Conservation (phyloP, 139 green algal genomes). For the Choricystis sp. region DNA sequence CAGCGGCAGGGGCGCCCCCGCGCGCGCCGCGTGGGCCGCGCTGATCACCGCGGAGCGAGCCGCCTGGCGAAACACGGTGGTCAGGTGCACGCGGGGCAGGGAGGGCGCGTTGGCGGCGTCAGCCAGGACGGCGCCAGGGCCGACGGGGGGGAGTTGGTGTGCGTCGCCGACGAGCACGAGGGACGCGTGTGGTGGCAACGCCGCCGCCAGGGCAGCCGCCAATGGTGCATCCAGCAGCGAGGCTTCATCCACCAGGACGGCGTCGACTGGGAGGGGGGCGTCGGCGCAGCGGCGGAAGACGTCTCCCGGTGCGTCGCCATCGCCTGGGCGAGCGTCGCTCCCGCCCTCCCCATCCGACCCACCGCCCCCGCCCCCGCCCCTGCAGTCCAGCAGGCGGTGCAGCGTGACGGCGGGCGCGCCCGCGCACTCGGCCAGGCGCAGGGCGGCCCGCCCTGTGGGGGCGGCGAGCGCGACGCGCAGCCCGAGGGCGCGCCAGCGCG, state of each 20-base stretch:
- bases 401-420: conserved; percentile 31
- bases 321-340: conserved; percentile 6
- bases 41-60: conserved; percentile 32
- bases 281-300: background rate
- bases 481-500: conserved; percentile 26
- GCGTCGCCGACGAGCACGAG: conserved; percentile 71
- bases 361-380: background rate
- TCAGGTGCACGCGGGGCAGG: conserved; percentile 29
- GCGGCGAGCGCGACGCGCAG: conserved; percentile 36
- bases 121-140: conserved; percentile 26
- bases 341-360: background rate
- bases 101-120: background rate
- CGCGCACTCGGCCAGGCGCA: conserved; percentile 28
- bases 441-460: conserved; percentile 45
- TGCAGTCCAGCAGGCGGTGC: conserved; percentile 39
- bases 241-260: conserved; percentile 61
- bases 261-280: conserved; percentile 23
- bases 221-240: conserved; percentile 67
- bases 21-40: conserved; percentile 43
- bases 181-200: conserved; percentile 24
- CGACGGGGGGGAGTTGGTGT: conserved; percentile 71
- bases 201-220: conserved; percentile 40
- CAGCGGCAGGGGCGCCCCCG: conserved; percentile 19
- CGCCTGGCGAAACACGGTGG: conserved; percentile 47
- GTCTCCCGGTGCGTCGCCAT: conserved; percentile 3